These are phyloP conservation scores for Epichloe typhina DNA, from an alignment of 2,329 filamentous ascomycete genomes.

Conservation along the genomic window DNA sequence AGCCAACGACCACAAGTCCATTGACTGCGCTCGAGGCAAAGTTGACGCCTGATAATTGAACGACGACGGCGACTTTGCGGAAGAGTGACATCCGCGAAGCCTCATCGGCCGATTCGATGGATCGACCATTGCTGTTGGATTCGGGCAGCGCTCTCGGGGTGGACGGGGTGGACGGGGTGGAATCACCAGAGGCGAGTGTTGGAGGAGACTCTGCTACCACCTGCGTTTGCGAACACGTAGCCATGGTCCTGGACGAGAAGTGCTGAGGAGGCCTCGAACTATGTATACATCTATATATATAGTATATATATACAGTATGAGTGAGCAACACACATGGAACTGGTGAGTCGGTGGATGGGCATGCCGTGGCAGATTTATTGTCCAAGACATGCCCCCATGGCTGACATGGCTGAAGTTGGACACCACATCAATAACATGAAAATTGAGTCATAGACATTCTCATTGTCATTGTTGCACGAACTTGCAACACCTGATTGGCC, in stretches of 20 bases:
- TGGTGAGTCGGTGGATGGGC: not conserved
- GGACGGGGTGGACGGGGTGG: not conserved
- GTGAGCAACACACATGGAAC: not conserved
- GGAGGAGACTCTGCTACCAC: not conserved
- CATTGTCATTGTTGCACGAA: too few relatives aligned
- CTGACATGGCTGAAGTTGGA: not conserved
- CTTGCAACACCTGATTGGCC: too few relatives aligned
- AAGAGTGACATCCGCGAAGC: not conserved
- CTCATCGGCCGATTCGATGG: not conserved
- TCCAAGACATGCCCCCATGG: not conserved
- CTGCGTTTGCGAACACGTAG: not conserved
- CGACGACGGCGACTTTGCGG: slow-evolving; percentile 1
- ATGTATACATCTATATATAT: too few relatives aligned
- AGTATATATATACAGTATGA: not conserved
- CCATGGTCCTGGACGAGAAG: not conserved
- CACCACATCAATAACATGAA: not conserved
- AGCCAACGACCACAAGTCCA: slow-evolving; percentile 22
- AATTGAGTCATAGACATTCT: not conserved
- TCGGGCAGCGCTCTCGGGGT: not conserved
- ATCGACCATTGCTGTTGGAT: not conserved
- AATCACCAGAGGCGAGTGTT: not conserved
- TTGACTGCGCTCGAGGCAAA: slow-evolving; percentile 4
- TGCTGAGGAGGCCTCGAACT: not conserved
- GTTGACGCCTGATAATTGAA: slow-evolving; percentile 1
- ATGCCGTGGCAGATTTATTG: not conserved